Percentiles rank a stretch among this genome's conserved stretches.
phyloP scores from a whole-genome alignment of 2,329 filamentous ascomycete species.

The Cladophialophora immunda region DNA sequence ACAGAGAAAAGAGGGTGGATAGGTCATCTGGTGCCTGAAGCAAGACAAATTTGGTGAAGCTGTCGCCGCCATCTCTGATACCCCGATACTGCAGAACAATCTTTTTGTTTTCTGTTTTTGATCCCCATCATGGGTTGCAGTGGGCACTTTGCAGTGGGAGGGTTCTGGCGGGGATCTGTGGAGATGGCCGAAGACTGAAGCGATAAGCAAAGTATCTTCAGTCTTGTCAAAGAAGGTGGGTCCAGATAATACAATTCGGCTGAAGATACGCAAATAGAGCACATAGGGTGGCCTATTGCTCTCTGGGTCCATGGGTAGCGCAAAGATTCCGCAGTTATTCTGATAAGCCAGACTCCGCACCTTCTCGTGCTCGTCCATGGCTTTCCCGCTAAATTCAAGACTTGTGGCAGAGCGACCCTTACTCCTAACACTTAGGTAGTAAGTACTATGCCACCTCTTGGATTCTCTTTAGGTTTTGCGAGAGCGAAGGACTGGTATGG shows the following conservation, averaged over 20 bases:
- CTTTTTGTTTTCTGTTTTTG: background rate
- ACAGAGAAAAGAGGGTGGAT: constrained; percentile 14
- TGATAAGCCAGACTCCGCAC: background rate
- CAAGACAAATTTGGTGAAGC: constrained; percentile 15
- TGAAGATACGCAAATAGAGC: background rate
- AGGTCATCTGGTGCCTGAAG: constrained; percentile 17
- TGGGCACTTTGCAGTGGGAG: background rate
- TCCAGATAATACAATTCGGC: constrained; percentile 13
- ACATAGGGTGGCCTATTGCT: background rate
- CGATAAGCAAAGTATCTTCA: background rate
- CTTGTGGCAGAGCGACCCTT: background rate
- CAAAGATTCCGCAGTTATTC: too few relatives aligned
- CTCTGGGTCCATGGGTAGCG: too few relatives aligned
- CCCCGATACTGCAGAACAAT: background rate
- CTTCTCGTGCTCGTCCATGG: background rate
- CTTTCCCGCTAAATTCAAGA: background rate
- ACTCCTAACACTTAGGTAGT: background rate
- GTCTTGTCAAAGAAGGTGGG: constrained; percentile 9
- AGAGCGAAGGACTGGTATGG: background rate
- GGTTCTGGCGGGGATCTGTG: background rate
- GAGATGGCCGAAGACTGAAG: background rate
- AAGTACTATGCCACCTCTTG: background rate
- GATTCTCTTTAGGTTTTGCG: background rate
- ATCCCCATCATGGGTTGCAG: background rate
- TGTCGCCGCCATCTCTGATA: constrained; percentile 9